Evolutionary conservation across 2,329 filamentous ascomycete species (phyloP).

Genomic region (Aspergillus sp.): DNA sequence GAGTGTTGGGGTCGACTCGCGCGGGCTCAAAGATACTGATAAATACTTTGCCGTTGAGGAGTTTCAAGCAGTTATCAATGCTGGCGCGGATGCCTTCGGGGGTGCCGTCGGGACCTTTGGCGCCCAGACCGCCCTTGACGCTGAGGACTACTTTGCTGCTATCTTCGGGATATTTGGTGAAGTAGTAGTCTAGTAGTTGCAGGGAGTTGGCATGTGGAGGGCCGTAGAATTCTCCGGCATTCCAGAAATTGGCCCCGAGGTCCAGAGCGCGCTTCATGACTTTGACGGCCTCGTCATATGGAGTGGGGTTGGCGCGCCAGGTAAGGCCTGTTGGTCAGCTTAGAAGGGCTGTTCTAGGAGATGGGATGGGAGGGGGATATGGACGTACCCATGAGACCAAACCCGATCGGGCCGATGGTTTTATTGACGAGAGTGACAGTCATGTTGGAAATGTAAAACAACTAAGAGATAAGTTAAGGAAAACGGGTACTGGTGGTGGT

Average conservation of each 20-base stretch:
- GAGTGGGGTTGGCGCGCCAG: constrained; percentile 15
- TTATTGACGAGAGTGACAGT: background rate
- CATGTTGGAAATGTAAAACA: background rate
- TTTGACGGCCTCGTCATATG: background rate
- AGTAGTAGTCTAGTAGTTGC: constrained; percentile 18
- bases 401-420: constrained; percentile 14
- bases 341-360: too few relatives aligned
- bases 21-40: constrained; percentile 18
- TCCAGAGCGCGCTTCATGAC: constrained; percentile 8
- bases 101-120: background rate
- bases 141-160: constrained; percentile 11
- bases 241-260: constrained; percentile 19
- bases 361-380: background rate
- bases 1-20: constrained; percentile 9
- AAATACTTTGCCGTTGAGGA: constrained; percentile 14
- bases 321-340: constrained; percentile 17
- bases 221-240: constrained; percentile 28
- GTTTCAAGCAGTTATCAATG: constrained; percentile 4
- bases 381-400: constrained; percentile 18
- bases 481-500: too few relatives aligned
- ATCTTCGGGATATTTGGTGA: constrained; percentile 12
- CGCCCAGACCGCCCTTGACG: constrained; percentile 8
- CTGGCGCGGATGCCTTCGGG: constrained; percentile 10
- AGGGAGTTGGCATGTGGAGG: constrained; percentile 25
- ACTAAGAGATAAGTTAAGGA: too few relatives aligned